Percentiles rank a stretch among this genome's conserved stretches.
These are phyloP conservation scores for Wickerhamomyces kurtzmanii DNA, from an alignment of 805 yeast genomes.

Conservation along the genomic window DNA sequence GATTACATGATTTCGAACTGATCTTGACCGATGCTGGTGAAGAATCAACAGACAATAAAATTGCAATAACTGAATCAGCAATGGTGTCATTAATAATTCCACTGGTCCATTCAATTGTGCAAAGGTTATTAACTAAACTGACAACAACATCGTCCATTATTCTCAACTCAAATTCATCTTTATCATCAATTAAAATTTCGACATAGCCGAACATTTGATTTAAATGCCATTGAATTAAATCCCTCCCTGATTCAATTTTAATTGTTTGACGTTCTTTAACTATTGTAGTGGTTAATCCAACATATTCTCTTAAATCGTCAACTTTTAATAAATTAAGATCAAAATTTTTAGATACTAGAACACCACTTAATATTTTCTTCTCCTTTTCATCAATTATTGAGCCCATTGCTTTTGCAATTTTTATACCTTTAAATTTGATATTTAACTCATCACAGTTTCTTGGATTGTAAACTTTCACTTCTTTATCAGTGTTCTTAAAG, in stretches of 20 bases:
- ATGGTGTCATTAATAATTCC: constrained; percentile 84
- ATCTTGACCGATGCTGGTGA: constrained; percentile 92
- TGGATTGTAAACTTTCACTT: constrained; percentile 87
- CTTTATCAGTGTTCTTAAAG: constrained; percentile 77
- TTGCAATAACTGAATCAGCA: constrained; percentile 91
- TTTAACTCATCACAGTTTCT: constrained; percentile 76
- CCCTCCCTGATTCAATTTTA: constrained; percentile 70
- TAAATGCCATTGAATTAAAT: constrained; percentile 79
- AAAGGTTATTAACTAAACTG: constrained; percentile 35
- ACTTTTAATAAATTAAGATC: constrained; percentile 75
- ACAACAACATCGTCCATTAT: constrained; percentile 59
- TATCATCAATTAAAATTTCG: constrained; percentile 48
- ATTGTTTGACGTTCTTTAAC: constrained; percentile 76
- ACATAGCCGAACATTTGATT: constrained; percentile 92
- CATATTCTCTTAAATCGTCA: constrained; percentile 81
- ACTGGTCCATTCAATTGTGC: constrained; percentile 84
- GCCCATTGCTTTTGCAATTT: constrained; percentile 72
- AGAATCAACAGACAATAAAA: constrained; percentile 83
- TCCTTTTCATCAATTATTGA: constrained; percentile 38
- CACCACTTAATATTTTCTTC: constrained; percentile 58
- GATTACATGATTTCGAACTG: constrained; percentile 51
- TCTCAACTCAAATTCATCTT: constrained; percentile 35
- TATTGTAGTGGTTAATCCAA: constrained; percentile 78
- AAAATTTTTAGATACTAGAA: constrained; percentile 84
- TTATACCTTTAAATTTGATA: constrained; percentile 72